Conservation (phyloP, 2,329 filamentous ascomycete genomes). For the Scolecobasidium constrictum region DNA sequence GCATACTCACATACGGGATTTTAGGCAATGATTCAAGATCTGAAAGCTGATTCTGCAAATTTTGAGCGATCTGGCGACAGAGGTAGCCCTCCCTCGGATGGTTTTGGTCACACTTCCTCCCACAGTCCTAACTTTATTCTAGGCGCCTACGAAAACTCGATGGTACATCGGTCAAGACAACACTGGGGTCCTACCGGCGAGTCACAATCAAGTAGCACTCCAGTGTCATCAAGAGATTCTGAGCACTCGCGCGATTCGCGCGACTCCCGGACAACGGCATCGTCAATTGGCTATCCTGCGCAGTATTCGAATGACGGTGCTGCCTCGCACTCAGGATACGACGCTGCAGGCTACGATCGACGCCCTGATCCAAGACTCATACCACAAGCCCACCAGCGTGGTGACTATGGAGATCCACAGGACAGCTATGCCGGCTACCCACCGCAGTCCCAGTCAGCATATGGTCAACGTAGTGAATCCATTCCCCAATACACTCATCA, state of each 20-base stretch:
- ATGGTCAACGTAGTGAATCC: no score
- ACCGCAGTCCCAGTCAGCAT: no score
- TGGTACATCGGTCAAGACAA: slow-evolving; percentile 31
- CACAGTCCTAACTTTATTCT: slow-evolving; percentile 32
- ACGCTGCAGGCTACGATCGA: no score
- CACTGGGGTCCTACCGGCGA: slow-evolving; percentile 23
- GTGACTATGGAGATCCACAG: no score
- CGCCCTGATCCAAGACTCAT: not conserved
- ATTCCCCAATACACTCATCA: no score
- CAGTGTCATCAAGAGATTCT: slow-evolving; percentile 2
- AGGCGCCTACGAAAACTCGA: slow-evolving; percentile 34
- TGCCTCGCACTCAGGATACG: no score
- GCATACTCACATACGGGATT: slow-evolving; percentile 2
- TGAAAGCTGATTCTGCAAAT: slow-evolving; percentile 37
- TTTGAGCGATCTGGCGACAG: slow-evolving; percentile 26
- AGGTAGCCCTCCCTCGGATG: slow-evolving; percentile 35
- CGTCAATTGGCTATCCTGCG: not conserved
- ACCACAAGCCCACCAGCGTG: not conserved
- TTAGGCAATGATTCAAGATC: slow-evolving; percentile 39
- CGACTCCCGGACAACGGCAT: slow-evolving; percentile 7
- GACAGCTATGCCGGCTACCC: no score
- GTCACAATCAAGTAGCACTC: not conserved
- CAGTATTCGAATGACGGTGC: not conserved
- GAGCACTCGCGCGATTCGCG: slow-evolving; percentile 15
- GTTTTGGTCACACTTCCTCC: slow-evolving; percentile 26